Base-by-base conservation (phyloP, 768 basidiomycete genomes). In the Tulasnella sp. region DNA sequence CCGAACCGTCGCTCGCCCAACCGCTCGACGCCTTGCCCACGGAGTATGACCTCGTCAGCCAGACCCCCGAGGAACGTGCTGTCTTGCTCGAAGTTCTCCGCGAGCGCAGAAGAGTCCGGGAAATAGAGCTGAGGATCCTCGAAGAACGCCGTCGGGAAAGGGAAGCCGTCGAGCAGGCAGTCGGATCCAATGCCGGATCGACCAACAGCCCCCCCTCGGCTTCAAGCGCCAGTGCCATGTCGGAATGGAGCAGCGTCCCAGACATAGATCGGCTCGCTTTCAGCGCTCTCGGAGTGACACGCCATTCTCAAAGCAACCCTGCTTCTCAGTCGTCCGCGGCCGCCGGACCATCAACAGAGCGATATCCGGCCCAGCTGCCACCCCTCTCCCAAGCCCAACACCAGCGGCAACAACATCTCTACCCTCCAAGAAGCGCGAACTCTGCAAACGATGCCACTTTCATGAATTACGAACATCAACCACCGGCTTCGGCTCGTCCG, bases 21-120 rank as follows among this genome's bases (percentile, higher is more conserved):
- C 34, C 64, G 18, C 24, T n/a, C 24, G 54, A 54, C 54, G n/a
- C 22, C 48, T 28, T 78, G 18, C 77, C 77, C 8, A 40, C 54
- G 18, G 77, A 78, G 60, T 78, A 78, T 46, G 77, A 78, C 58
- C 50, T 78, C 8, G 60, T 78, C 54, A 41, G 7, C 40, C 77
- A 69, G 37, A 40, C 54, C 31, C 77, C 77, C 48, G 77, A 78
- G 44, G 77, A 78, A 42, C 77, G 60, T 41, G 58, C 77, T 42
- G 77, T 78, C 31, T 24, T 78, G 34, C 58, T 78, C 24, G 54
- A 78, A 46, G 58, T 78, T 28, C 58, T 78, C 54, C 31, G 60
- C 18, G 77, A 78, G 37, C 77, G 77, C 12, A 16, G 77, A 64
- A 48, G 77, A n/a, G 48, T 78, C 20, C 50, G 60, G n/a, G 77